phyloP scores from a whole-genome alignment of 805 yeast genomes.

The Hanseniaspora guilliermondii region DNA sequence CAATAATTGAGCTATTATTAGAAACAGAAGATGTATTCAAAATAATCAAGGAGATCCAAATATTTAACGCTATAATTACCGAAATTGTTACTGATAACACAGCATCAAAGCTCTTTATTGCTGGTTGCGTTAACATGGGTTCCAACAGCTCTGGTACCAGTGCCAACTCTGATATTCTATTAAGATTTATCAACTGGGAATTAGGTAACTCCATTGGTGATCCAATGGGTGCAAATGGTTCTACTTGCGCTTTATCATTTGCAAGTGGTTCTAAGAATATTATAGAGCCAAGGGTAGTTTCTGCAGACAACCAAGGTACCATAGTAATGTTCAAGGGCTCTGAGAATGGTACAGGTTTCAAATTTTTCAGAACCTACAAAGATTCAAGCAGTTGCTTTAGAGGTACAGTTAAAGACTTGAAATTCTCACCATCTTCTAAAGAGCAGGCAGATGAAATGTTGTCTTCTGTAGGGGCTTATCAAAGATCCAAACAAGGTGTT shows the following conservation, averaged over 20 bases:
- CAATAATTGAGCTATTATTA: slow-evolving; percentile 5
- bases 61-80: slow-evolving; percentile 8
- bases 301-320: slow-evolving; percentile 81
- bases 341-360: slow-evolving; percentile 75
- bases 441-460: slow-evolving; percentile 2
- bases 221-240: slow-evolving; percentile 12
- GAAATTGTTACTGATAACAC: slow-evolving; percentile 12
- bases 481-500: slow-evolving; percentile 8
- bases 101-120: not conserved
- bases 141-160: not conserved
- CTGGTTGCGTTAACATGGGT: slow-evolving; percentile 4
- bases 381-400: slow-evolving; percentile 46
- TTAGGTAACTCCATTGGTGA: slow-evolving; percentile 96
- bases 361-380: slow-evolving; percentile 60
- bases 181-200: slow-evolving; percentile 39
- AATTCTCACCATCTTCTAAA: slow-evolving; percentile 67
- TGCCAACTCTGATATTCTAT: not conserved
- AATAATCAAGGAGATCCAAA: slow-evolving; percentile 7
- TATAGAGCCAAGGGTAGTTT: slow-evolving; percentile 21
- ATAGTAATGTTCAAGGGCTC: slow-evolving; percentile 53
- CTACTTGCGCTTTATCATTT: slow-evolving; percentile 1
- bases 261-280: slow-evolving; percentile 3
- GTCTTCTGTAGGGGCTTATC: slow-evolving; percentile 8
- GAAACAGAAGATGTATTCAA: slow-evolving; percentile 1
- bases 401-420: slow-evolving; percentile 68